Percentiles rank a stretch among this genome's conserved stretches.
Evolutionary conservation across 371 early-diverging fungal genomes (phyloP).

Genomic region (Cokeromyces recurvatus): DNA sequence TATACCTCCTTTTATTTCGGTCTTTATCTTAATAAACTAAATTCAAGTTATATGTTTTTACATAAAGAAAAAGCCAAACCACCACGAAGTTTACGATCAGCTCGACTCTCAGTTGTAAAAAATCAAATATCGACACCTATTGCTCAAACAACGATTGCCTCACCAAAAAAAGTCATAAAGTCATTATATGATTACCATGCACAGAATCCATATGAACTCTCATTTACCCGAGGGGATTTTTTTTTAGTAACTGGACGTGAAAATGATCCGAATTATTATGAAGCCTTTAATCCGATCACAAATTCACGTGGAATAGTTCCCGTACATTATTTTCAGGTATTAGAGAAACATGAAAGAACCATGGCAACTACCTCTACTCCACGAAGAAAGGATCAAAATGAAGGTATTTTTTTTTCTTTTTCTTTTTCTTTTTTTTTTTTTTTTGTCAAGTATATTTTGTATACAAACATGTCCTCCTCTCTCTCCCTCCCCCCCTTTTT

Average conservation of each 20-base stretch:
- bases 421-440: too few relatives aligned
- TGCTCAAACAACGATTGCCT: slow-evolving; percentile 21
- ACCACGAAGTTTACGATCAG: slow-evolving; percentile 22
- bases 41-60: too few relatives aligned
- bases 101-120: slow-evolving; percentile 24
- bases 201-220: slow-evolving; percentile 60
- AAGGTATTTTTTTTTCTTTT: too few relatives aligned
- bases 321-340: slow-evolving; percentile 64
- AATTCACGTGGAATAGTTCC: slow-evolving; percentile 76
- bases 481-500: too few relatives aligned
- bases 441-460: too few relatives aligned
- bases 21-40: too few relatives aligned
- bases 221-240: slow-evolving; percentile 79
- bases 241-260: slow-evolving; percentile 78
- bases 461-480: too few relatives aligned
- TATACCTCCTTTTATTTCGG: too few relatives aligned
- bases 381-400: slow-evolving; percentile 1
- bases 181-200: slow-evolving; percentile 67
- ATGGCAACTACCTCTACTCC: slow-evolving; percentile 9
- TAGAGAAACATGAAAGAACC: slow-evolving; percentile 45
- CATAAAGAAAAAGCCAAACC: slow-evolving; percentile 26
- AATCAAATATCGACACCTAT: slow-evolving; percentile 28
- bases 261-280: slow-evolving; percentile 59
- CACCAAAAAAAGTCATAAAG: slow-evolving; percentile 79
- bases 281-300: slow-evolving; percentile 75